A percentile compares a stretch with the other conserved stretches of the same genome.
phyloP scores from a whole-genome alignment of 345 rosid species.

The Acer yangbiense region DNA sequence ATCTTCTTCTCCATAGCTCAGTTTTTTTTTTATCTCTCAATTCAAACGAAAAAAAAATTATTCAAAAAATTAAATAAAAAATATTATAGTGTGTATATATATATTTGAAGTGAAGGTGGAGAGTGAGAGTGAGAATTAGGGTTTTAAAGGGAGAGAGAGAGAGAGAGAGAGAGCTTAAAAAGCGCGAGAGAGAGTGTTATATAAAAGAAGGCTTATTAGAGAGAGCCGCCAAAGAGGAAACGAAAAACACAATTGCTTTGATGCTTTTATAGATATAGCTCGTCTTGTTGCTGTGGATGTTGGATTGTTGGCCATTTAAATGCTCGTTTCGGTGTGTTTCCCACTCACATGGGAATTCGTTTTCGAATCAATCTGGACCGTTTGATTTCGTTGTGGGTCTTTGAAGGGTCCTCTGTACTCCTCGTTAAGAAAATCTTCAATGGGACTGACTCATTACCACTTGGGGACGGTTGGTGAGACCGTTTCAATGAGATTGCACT shows the following conservation, averaged over 20 bases:
- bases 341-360: not conserved
- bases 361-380: not conserved
- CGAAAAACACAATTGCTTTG: not conserved
- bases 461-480: too few relatives aligned
- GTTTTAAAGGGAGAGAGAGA: slow-evolving; percentile 21
- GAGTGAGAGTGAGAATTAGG: slow-evolving; percentile 32
- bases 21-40: not conserved
- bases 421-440: too few relatives aligned
- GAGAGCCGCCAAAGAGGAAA: slow-evolving; percentile 15
- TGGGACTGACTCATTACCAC: too few relatives aligned
- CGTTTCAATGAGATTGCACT: too few relatives aligned
- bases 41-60: not conserved
- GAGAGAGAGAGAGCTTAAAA: not conserved
- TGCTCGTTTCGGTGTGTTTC: not conserved
- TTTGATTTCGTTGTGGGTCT: too few relatives aligned
- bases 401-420: too few relatives aligned
- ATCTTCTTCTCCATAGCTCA: not conserved
- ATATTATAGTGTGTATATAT: not conserved
- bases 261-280: slow-evolving; percentile 3
- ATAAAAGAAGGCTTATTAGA: not conserved
- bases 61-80: not conserved
- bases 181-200: slow-evolving; percentile 10
- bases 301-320: not conserved
- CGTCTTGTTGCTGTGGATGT: not conserved
- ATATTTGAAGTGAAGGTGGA: not conserved